phyloP scores from a whole-genome alignment of 1,139 yeast genomes.

The Geotrichum restrictum region DNA sequence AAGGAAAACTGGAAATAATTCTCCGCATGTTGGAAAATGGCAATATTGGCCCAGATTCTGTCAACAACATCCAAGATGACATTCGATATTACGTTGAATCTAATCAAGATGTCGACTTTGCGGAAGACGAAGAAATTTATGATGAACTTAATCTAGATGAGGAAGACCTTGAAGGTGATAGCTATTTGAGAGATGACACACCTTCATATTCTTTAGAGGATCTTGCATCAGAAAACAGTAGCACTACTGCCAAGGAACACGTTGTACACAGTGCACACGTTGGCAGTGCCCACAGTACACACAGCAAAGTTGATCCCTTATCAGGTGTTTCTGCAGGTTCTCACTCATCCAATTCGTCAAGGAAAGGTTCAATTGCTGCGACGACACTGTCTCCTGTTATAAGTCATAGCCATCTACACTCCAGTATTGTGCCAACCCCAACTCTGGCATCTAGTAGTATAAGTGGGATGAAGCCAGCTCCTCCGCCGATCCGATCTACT shows the following conservation, averaged over 20 bases:
- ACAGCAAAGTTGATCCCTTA: constrained; percentile 1
- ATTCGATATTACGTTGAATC: constrained; percentile 91
- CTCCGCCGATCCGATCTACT: constrained; percentile 58
- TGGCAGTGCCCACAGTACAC: constrained; percentile 2
- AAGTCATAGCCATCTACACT: constrained; percentile 18
- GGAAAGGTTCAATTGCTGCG: constrained; percentile 28
- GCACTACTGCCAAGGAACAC: constrained; percentile 8
- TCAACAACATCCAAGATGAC: constrained; percentile 81
- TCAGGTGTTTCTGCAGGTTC: neutral
- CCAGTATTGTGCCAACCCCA: constrained; percentile 25
- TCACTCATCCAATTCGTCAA: constrained; percentile 1
- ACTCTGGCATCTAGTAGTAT: constrained; percentile 20
- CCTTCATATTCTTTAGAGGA: constrained; percentile 36
- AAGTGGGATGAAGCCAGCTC: constrained; percentile 54
- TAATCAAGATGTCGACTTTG: constrained; percentile 92
- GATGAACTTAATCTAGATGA: constrained; percentile 80
- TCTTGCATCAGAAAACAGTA: constrained; percentile 37
- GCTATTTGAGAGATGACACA: constrained; percentile 34
- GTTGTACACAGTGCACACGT: neutral
- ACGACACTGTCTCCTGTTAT: constrained; percentile 25
- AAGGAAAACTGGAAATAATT: constrained; percentile 70
- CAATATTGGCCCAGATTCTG: constrained; percentile 72
- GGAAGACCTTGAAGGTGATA: constrained; percentile 48
- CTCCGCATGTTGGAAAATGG: constrained; percentile 79
- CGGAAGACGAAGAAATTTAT: constrained; percentile 91